Evolutionary conservation across 2,329 filamentous ascomycete genomes (phyloP), one percentile per base, ranked within the genome.

Genomic region (Xylaria sp.): DNA sequence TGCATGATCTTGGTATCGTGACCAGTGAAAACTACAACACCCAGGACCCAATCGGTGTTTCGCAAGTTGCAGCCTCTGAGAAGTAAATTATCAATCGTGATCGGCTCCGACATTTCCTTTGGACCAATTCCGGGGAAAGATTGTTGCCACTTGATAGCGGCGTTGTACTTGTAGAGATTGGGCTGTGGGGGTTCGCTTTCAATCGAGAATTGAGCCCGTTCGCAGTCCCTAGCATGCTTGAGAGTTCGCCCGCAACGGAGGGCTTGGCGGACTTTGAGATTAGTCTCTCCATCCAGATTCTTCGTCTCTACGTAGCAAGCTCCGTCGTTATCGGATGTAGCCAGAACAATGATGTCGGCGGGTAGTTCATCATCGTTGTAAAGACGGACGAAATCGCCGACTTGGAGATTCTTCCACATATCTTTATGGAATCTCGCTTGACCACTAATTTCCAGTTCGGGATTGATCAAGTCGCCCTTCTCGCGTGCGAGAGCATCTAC

Each of bases 1-100:
- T 98, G 92, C 96, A 99, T 99, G 80, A 98, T 98, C 83, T 98
- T 99, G 41, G 95, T 97, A 80, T 99, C 95, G 77, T 94, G 90
- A 41, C 96, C 96, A 15, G 96, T 98, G 82, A 97, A 99, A 20
- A 97, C 85, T 59, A 98, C 95, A 2, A 99, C 88, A 63, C 94
- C 96, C 6, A 99, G 87, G 63, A 94, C 87, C 96, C 96, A 99
- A 78, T 98, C 94, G 0, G 96, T 99, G 80, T 98, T 99, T 73
- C 94, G 90, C 58, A 99, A 82, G 75, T 94, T 97, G 82, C 94
- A 97, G 65, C 96, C 96, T 84, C 96, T 92, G 54, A 99, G 89
- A 37, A 99, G 88, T 72, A 98, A 82, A 78, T 99, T 99, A 85
- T 98, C 97, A 81, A 99, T 98, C 6, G 91, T 91, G 66, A 99